Evolutionary conservation across 495 filamentous ascomycete species (phyloP).

Genomic region (Daldinia grandis): DNA sequence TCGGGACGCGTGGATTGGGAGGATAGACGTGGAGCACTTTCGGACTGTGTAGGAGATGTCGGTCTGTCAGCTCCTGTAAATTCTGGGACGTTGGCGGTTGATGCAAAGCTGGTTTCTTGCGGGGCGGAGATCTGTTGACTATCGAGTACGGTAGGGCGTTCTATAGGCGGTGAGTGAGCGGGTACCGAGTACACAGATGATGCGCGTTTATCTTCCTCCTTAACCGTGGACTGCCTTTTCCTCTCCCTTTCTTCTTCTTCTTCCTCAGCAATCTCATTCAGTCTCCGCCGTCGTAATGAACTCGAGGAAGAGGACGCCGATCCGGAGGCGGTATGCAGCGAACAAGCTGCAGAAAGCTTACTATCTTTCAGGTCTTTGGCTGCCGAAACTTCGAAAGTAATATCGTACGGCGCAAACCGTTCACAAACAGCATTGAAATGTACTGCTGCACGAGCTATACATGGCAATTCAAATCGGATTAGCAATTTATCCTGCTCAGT

Average conservation of each 20-base stretch:
- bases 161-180: slow-evolving; percentile 22
- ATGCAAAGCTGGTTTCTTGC: slow-evolving; percentile 53
- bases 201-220: slow-evolving; percentile 48
- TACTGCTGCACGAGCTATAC: slow-evolving; percentile 85
- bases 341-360: slow-evolving; percentile 85
- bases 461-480: slow-evolving; percentile 14
- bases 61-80: slow-evolving; percentile 51
- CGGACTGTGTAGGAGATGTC: slow-evolving; percentile 51
- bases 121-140: slow-evolving; percentile 43
- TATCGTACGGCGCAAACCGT: slow-evolving; percentile 87
- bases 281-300: slow-evolving; percentile 74
- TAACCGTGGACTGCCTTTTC: slow-evolving; percentile 58
- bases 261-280: slow-evolving; percentile 94
- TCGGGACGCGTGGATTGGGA: slow-evolving; percentile 76
- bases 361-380: slow-evolving; percentile 86
- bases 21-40: slow-evolving; percentile 58
- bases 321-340: slow-evolving; percentile 86
- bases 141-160: slow-evolving; percentile 33
- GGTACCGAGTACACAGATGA: slow-evolving; percentile 43
- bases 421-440: slow-evolving; percentile 90
- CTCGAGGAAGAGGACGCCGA: slow-evolving; percentile 88
- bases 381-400: slow-evolving; percentile 73
- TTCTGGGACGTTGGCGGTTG: slow-evolving; percentile 48
- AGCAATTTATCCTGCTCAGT: slow-evolving; percentile 12
- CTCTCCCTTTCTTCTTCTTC: slow-evolving; percentile 63